phyloP scores from a whole-genome alignment of 345 rosid genomes.

The Eucalyptus polyanthemos region DNA sequence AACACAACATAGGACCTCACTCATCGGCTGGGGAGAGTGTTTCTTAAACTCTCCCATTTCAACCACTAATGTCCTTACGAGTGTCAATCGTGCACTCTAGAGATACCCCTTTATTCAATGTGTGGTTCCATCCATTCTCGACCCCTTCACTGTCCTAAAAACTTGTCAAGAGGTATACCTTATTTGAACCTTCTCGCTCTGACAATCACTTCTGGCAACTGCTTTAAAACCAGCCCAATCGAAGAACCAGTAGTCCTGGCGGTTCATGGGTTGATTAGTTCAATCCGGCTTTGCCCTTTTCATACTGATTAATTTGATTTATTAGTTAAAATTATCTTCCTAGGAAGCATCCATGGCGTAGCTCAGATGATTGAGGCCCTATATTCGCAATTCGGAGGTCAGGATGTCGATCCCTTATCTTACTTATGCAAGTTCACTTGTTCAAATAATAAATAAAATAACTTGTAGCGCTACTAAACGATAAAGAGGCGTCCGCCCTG shows the following conservation, averaged over 20 bases:
- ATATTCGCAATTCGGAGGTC: background rate
- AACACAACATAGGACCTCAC: background rate
- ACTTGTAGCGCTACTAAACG: background rate
- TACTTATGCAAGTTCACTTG: background rate
- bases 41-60: background rate
- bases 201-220: background rate
- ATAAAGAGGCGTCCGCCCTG: background rate
- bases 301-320: background rate
- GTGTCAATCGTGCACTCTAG: background rate
- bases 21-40: background rate
- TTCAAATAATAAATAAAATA: background rate
- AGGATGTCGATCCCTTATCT: background rate
- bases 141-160: background rate
- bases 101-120: background rate
- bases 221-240: background rate
- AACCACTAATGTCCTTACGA: background rate
- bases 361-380: background rate
- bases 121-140: background rate
- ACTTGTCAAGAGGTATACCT: background rate
- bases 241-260: background rate
- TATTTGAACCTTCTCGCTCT: background rate
- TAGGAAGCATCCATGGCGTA: background rate
- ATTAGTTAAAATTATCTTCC: background rate
- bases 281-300: background rate
- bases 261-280: background rate